Conservation (phyloP, 1,284 basidiomycete genomes). For the Moesziomyces globuligerus region DNA sequence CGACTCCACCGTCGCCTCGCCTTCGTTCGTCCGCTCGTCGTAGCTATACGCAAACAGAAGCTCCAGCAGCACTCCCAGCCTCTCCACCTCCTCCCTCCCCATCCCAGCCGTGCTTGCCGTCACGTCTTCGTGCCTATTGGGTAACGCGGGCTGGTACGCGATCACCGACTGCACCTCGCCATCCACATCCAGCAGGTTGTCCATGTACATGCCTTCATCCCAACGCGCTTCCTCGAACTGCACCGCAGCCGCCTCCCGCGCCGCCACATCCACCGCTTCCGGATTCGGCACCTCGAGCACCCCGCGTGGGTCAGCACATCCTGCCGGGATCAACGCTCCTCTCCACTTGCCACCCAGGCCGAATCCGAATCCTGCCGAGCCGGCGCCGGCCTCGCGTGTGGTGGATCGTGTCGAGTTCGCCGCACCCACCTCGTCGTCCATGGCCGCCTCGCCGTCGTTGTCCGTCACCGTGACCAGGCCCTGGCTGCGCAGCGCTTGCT, state of each 20-base stretch:
- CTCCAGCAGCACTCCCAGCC: slow-evolving; percentile 16
- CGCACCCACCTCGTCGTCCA: not conserved
- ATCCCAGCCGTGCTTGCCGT: no score
- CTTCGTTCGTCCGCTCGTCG: slow-evolving; percentile 41
- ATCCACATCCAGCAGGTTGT: slow-evolving; percentile 40
- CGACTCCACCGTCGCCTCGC: slow-evolving; percentile 45
- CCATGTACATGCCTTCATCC: slow-evolving; percentile 51
- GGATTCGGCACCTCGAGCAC: slow-evolving; percentile 43
- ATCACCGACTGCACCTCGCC: slow-evolving; percentile 25
- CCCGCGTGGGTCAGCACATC: slow-evolving; percentile 15
- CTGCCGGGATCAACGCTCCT: slow-evolving; percentile 22
- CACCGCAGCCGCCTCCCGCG: slow-evolving; percentile 14
- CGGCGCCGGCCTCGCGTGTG: no score
- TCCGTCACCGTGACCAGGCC: slow-evolving; percentile 27
- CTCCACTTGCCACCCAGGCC: slow-evolving; percentile 13
- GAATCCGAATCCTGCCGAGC: slow-evolving; percentile 10
- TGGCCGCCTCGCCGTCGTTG: slow-evolving; percentile 24
- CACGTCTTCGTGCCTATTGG: not conserved
- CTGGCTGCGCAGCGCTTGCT: slow-evolving; percentile 29
- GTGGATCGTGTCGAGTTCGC: not conserved
- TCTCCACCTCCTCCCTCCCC: slow-evolving; percentile 12
- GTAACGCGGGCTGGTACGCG: slow-evolving; percentile 6
- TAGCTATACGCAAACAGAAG: slow-evolving; percentile 41
- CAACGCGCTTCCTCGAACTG: slow-evolving; percentile 30
- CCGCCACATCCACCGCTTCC: slow-evolving; percentile 1